These are phyloP conservation scores for Ramularia collo-cygni DNA, from an alignment of 2,329 filamentous ascomycete species.

Conservation along the genomic window DNA sequence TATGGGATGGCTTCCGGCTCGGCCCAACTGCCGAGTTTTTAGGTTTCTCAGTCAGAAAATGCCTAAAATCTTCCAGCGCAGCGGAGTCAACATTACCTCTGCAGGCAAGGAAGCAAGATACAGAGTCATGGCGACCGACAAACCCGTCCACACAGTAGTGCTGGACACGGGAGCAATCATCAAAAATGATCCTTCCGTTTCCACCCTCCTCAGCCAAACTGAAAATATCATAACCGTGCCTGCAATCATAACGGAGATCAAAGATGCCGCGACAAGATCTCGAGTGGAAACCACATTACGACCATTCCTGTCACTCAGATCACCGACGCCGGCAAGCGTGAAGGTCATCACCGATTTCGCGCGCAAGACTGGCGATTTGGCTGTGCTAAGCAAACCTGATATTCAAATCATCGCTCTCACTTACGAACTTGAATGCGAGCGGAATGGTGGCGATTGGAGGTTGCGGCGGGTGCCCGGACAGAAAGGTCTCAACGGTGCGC, in stretches of 20 bases:
- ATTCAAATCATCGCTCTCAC: constrained; percentile 81
- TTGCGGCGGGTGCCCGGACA: constrained; percentile 72
- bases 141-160: constrained; percentile 73
- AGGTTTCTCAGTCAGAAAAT: too few relatives aligned
- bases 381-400: constrained; percentile 83
- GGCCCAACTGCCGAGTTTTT: too few relatives aligned
- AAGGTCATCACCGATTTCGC: constrained; percentile 79
- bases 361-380: constrained; percentile 78
- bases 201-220: constrained; percentile 69
- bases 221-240: constrained; percentile 77
- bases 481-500: constrained; percentile 65
- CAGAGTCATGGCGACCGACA: constrained; percentile 37
- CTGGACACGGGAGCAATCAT: constrained; percentile 90
- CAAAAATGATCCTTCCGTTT: constrained; percentile 82
- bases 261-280: constrained; percentile 71
- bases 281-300: constrained; percentile 77
- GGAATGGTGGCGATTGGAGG: constrained; percentile 83
- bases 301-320: constrained; percentile 75
- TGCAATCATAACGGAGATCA: constrained; percentile 77
- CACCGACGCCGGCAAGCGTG: constrained; percentile 68
- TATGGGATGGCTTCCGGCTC: too few relatives aligned
- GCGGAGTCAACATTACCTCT: too few relatives aligned
- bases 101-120: too few relatives aligned
- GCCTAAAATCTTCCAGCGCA: too few relatives aligned
- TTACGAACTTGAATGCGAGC: constrained; percentile 90